phyloP scores from a whole-genome alignment of 225 moss, liverwort and hornwort species.

The Climacium dendroides region DNA sequence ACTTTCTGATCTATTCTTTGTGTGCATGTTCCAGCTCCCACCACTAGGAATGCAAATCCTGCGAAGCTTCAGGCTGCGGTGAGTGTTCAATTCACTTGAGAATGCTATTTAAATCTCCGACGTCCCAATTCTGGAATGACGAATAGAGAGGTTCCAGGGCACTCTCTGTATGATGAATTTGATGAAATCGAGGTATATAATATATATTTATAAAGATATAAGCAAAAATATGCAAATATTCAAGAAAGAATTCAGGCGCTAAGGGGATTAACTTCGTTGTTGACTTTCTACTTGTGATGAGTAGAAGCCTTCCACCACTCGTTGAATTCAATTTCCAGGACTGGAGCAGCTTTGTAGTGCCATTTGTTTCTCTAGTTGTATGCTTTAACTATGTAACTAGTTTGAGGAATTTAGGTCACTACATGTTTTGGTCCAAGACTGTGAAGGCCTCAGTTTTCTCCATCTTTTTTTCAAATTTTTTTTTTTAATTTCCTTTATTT shows the following conservation, averaged over 20 bases:
- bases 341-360: background rate
- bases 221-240: background rate
- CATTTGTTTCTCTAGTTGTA: background rate
- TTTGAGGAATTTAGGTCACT: background rate
- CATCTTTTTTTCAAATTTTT: too few relatives aligned
- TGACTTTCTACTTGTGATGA: background rate
- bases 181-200: background rate
- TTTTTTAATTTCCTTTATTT: background rate
- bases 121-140: background rate
- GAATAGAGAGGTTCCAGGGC: background rate
- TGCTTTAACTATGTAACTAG: background rate
- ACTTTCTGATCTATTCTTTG: background rate
- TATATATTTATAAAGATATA: background rate
- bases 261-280: background rate
- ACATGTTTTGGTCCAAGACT: background rate
- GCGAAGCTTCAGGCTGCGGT: slow-evolving; percentile 50
- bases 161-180: background rate
- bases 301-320: background rate
- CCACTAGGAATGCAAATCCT: slow-evolving; percentile 13
- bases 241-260: background rate
- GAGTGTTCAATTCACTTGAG: background rate
- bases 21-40: slow-evolving; percentile 15
- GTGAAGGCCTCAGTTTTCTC: background rate
- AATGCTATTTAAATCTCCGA: background rate
- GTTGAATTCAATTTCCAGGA: background rate